These are phyloP conservation scores for Lactarius sp. DNA, from an alignment of 768 basidiomycete genomes.

Conservation along the genomic window DNA sequence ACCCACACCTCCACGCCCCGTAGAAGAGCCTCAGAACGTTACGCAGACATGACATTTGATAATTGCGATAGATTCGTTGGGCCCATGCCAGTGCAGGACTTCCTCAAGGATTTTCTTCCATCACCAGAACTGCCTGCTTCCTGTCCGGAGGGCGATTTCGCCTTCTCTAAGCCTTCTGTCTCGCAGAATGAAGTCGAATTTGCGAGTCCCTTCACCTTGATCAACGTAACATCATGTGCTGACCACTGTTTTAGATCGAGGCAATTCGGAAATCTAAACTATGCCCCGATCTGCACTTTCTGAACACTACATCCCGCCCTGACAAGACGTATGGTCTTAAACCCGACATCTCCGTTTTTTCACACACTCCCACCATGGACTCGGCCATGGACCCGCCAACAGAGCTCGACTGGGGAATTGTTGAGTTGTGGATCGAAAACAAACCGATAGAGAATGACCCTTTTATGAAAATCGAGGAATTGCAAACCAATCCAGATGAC, in stretches of 20 bases:
- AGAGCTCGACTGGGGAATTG: not conserved
- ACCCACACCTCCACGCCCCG: not conserved
- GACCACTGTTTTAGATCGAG: not conserved
- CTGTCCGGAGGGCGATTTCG: not conserved
- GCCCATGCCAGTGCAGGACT: not conserved
- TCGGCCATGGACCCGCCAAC: not conserved
- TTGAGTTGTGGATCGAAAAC: too few relatives aligned
- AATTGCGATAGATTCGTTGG: not conserved
- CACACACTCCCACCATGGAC: not conserved
- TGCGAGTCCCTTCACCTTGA: not conserved
- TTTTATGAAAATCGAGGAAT: too few relatives aligned
- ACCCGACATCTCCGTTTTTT: not conserved
- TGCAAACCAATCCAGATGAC: too few relatives aligned
- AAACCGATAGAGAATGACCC: too few relatives aligned
- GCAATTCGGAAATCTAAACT: not conserved
- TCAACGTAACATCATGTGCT: not conserved
- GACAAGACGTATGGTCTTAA: not conserved
- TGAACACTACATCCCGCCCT: not conserved
- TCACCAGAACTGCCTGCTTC: not conserved
- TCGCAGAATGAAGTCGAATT: not conserved
- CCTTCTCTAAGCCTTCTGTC: not conserved
- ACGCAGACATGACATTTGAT: not conserved
- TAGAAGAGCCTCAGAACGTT: not conserved
- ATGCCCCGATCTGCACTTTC: not conserved
- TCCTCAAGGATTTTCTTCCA: not conserved